Evolutionary conservation across 495 filamentous ascomycete species (phyloP), one percentile per base, ranked within the genome.

Genomic region (Hypoxylon intermedium): DNA sequence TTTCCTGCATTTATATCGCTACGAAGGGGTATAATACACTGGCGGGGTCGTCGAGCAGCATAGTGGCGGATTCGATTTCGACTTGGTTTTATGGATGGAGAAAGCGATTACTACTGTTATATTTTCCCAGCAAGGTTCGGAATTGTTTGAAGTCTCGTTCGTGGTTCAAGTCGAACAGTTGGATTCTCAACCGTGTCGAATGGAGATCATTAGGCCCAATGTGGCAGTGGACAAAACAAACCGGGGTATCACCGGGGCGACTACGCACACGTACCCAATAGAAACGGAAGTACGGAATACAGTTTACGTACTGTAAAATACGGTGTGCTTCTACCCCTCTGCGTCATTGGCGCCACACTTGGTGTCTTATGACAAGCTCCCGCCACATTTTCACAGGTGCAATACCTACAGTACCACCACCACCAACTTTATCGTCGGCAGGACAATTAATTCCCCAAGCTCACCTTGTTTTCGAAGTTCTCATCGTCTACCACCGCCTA

Each of bases 31-130:
- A 9, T 57, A 81, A 16, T 85, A 93, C 90, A 19, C 87, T 87
- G 36, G 87, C 90, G 57, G 94, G 94, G 72, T 91, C 94, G 79
- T 98, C 94, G 77, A 98, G 91, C 70, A 98, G 82, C 94, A 98
- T 98, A 60, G 69, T 89, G 82, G 53, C 48, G 47, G 61, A 38
- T 70, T 15, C 34, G 34, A 15, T 26, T 26, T 26, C 7, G 24
- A 26, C 7, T 26, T n/a, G n/a, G n/a, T n/a, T n/a, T n/a, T n/a
- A n/a, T n/a, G n/a, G n/a, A n/a, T n/a, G n/a, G n/a, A n/a, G n/a
- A n/a, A n/a, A n/a, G n/a, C n/a, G n/a, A n/a, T n/a, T n/a, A n/a
- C n/a, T n/a, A n/a, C n/a, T n/a, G n/a, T n/a, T n/a, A n/a, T n/a
- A n/a, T n/a, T n/a, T n/a, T n/a, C n/a, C n/a, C n/a, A n/a, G n/a